Evolutionary conservation across 306 rosid genomes (phyloP).

Genomic region (Erythrophleum fordii): DNA sequence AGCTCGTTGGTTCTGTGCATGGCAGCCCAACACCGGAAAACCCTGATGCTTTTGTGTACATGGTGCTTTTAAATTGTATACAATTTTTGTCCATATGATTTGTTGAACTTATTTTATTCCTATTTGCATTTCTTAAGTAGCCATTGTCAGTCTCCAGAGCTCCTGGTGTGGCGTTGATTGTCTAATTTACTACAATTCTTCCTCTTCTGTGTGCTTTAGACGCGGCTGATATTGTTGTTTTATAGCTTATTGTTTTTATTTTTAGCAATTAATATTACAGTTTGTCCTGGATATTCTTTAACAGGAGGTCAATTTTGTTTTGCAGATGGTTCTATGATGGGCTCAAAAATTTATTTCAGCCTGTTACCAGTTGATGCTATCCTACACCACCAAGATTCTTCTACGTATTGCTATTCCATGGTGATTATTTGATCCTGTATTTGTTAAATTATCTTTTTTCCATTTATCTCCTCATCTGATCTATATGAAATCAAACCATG

Average conservation of each 20-base stretch:
- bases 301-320: constrained; percentile 18
- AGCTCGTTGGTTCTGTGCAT: background rate
- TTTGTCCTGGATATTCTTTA: constrained; percentile 8
- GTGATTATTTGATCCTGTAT: background rate
- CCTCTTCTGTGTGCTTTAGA: background rate
- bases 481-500: background rate
- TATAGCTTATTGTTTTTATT: background rate
- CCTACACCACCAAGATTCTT: background rate
- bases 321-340: constrained; percentile 85
- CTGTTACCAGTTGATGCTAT: constrained; percentile 47
- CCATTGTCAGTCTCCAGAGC: background rate
- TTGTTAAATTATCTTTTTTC: background rate
- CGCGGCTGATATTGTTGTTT: constrained; percentile 1
- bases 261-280: background rate
- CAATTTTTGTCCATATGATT: background rate
- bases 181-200: background rate
- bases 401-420: background rate
- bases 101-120: background rate
- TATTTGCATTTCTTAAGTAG: background rate
- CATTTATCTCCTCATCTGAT: background rate
- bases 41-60: background rate
- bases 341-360: constrained; percentile 68
- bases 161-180: background rate
- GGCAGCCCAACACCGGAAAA: background rate
- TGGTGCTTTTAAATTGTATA: background rate